Evolutionary conservation across 2,329 filamentous ascomycete species (phyloP).

Genomic region (Monosporascus cannonballus): DNA sequence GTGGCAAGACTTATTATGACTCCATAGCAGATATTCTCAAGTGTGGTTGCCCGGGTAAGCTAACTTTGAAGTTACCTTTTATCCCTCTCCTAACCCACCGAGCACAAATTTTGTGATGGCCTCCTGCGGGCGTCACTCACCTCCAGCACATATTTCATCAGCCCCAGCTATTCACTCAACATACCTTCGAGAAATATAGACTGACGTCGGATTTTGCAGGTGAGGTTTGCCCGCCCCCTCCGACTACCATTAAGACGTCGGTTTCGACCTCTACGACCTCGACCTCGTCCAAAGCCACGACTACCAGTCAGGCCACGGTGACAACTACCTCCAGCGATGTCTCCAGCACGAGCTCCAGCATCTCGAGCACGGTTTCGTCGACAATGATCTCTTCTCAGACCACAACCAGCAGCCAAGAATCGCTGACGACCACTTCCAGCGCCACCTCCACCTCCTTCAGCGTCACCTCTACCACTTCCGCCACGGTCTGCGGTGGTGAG

Average conservation of each 20-base stretch:
- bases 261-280: background rate
- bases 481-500: background rate
- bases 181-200: too few species aligned
- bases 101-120: too few species aligned
- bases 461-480: constrained; percentile 1
- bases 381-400: too few species aligned
- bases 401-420: background rate
- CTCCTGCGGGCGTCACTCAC: too few species aligned
- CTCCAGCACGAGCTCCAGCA: background rate
- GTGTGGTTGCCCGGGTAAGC: constrained; percentile 20
- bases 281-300: background rate
- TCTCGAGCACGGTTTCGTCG: too few species aligned
- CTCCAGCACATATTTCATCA: too few species aligned
- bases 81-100: too few species aligned
- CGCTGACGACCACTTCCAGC: background rate
- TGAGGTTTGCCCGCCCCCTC: constrained; percentile 10
- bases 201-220: constrained; percentile 4
- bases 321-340: background rate
- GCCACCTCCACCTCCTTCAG: constrained; percentile 1
- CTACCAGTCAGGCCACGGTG: background rate
- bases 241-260: background rate
- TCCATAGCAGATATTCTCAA: constrained; percentile 30
- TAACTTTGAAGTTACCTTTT: too few species aligned
- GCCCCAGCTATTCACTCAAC: too few species aligned
- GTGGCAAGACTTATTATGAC: constrained; percentile 32